Evolutionary conservation across 2,329 filamentous ascomycete species (phyloP).

Genomic region (Apiospora sp.): DNA sequence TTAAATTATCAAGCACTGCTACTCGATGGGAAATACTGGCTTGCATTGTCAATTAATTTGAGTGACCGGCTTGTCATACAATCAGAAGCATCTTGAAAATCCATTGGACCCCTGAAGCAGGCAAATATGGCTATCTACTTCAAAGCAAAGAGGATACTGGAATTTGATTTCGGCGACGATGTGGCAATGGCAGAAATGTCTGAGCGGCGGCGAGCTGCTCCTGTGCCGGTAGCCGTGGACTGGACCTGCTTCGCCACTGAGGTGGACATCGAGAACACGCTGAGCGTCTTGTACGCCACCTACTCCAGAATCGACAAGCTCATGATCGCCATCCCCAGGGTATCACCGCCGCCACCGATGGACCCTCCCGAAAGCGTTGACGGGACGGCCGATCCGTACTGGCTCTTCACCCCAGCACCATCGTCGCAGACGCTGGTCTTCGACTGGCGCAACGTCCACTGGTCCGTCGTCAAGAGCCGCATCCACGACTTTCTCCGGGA

Average conservation of each 20-base stretch:
- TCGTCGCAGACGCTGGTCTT: neutral
- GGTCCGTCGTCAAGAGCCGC: neutral
- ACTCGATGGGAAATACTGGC: too few relatives aligned
- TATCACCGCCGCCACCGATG: neutral
- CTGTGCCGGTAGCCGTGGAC: neutral
- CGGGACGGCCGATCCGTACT: neutral
- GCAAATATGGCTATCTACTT: neutral
- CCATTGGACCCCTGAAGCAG: too few relatives aligned
- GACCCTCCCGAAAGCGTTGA: neutral
- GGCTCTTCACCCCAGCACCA: neutral
- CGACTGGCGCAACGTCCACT: neutral
- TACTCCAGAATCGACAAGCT: neutral
- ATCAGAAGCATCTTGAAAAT: too few relatives aligned
- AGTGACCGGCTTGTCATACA: too few relatives aligned
- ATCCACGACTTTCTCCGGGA: neutral
- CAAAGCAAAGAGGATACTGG: neutral
- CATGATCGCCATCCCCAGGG: neutral
- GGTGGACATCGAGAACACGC: neutral
- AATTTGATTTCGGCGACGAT: neutral
- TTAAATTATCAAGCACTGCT: too few relatives aligned
- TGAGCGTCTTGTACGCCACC: neutral
- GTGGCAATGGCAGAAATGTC: neutral
- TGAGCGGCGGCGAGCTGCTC: neutral
- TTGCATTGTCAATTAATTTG: too few relatives aligned
- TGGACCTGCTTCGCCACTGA: neutral